phyloP scores from a whole-genome alignment of 805 yeast genomes.

The Grigorovia jiainica region DNA sequence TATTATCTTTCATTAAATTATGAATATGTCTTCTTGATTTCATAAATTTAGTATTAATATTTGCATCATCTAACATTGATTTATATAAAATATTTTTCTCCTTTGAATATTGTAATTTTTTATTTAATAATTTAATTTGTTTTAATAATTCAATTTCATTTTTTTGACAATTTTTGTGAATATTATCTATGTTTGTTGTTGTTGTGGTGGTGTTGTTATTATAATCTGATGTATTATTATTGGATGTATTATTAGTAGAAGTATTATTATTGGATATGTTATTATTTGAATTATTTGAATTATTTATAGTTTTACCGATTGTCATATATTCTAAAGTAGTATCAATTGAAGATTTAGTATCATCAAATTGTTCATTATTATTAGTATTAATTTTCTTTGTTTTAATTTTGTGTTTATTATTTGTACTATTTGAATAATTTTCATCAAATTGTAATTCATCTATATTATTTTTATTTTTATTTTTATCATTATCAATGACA shows the following conservation, averaged over 20 bases:
- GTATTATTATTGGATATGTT: neutral
- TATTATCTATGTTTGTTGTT: too few species aligned
- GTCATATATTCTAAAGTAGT: constrained; percentile 2
- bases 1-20: constrained; percentile 23
- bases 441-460: too few species aligned
- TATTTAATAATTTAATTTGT: constrained; percentile 6
- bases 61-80: constrained; percentile 26
- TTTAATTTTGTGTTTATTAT: neutral
- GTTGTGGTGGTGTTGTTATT: too few species aligned
- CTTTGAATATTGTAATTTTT: constrained; percentile 22
- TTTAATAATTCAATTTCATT: neutral
- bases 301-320: neutral
- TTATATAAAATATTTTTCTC: constrained; percentile 25
- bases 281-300: neutral
- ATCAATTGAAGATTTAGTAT: constrained; percentile 1
- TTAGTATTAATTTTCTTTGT: too few species aligned
- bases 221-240: too few species aligned
- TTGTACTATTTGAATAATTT: neutral
- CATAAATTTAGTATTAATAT: constrained; percentile 25
- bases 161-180: neutral
- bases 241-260: too few species aligned
- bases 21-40: constrained; percentile 27
- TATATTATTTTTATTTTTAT: neutral
- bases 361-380: neutral
- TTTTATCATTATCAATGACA: neutral